These are phyloP conservation scores for Aspergillus transmontanensis DNA, from an alignment of 2,329 filamentous ascomycete species.

Conservation along the genomic window DNA sequence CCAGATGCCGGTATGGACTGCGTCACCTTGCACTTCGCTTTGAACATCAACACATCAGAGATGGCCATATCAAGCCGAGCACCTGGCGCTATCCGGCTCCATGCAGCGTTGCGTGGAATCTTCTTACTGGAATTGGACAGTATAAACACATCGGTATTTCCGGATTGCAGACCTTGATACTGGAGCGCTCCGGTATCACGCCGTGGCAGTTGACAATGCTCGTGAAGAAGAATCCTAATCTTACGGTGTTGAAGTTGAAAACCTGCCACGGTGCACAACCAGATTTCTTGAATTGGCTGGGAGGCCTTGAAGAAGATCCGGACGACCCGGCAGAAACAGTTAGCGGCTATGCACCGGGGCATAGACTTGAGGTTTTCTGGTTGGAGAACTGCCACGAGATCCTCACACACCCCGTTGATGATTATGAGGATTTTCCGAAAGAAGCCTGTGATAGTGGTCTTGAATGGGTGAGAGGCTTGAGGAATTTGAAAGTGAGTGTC, in stretches of 20 bases:
- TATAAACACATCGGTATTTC: conserved; percentile 23
- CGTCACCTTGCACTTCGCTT: conserved; percentile 38
- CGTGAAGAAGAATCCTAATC: conserved; percentile 31
- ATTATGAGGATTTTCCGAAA: conserved; percentile 10
- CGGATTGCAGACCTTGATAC: conserved; percentile 30
- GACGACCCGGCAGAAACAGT: conserved; percentile 10
- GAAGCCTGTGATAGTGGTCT: conserved; percentile 23
- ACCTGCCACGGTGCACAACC: conserved; percentile 36
- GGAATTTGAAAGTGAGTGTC: conserved; percentile 25
- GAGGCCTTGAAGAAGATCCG: conserved; percentile 22
- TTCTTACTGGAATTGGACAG: conserved; percentile 32
- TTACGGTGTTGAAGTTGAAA: conserved; percentile 32
- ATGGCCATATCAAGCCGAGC: conserved; percentile 29
- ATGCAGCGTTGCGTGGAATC: conserved; percentile 34
- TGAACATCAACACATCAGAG: conserved; percentile 37
- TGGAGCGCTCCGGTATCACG: conserved; percentile 39
- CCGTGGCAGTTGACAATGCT: conserved; percentile 37
- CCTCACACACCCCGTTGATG: conserved; percentile 14
- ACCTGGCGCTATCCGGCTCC: conserved; percentile 33
- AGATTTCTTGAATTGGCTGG: conserved; percentile 40
- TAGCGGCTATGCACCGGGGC: conserved; percentile 21
- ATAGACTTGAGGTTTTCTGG: conserved; percentile 28
- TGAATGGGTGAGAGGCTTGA: conserved; percentile 31
- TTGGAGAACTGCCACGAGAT: conserved; percentile 31
- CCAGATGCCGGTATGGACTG: conserved; percentile 26